A percentile compares a stretch with the other conserved stretches of the same genome.
phyloP scores from a whole-genome alignment of 345 rosid genomes.

The Populus alba region DNA sequence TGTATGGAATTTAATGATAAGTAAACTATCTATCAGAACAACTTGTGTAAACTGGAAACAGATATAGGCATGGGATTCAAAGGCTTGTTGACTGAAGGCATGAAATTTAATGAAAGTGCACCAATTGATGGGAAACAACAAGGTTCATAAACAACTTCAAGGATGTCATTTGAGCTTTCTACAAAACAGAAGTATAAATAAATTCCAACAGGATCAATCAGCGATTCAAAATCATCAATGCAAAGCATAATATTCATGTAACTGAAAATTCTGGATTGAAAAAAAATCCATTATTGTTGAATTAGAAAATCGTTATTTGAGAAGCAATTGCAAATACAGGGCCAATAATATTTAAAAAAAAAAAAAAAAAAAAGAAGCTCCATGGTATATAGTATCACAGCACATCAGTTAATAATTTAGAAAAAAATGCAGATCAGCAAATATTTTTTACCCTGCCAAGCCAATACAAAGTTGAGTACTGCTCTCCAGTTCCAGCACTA shows the following conservation, averaged over 20 bases:
- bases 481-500: slow-evolving; percentile 43
- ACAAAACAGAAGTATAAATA: not conserved
- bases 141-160: not conserved
- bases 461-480: slow-evolving; percentile 56
- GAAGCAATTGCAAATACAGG: not conserved
- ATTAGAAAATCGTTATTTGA: not conserved
- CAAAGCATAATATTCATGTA: not conserved
- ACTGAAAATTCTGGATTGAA: not conserved
- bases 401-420: not conserved
- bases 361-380: not conserved
- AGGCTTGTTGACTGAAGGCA: not conserved
- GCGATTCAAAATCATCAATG: not conserved
- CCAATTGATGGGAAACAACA: not conserved
- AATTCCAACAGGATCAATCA: not conserved
- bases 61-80: not conserved
- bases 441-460: slow-evolving; percentile 71
- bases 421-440: not conserved
- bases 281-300: not conserved
- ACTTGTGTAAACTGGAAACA: not conserved
- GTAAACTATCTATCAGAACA: too few species aligned
- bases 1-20: not conserved
- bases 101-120: not conserved
- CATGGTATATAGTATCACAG: not conserved
- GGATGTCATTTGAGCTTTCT: not conserved
- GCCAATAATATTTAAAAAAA: too few species aligned